Conservation (phyloP, 2,329 filamentous ascomycete species). For the Trichoderma semiorbis region DNA sequence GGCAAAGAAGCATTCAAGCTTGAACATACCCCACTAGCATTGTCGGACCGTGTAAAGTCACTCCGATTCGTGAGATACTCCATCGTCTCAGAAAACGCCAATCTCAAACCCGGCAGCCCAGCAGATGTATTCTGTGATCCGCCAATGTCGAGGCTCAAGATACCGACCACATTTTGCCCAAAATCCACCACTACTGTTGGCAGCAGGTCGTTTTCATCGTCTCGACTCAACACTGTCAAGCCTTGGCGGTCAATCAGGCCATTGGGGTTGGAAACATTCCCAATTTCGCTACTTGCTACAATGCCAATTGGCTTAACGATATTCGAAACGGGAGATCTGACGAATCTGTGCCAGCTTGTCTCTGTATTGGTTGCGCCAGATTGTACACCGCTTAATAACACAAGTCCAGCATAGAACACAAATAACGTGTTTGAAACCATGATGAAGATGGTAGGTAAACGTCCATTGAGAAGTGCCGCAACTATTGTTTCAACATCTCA, state of each 20-base stretch:
- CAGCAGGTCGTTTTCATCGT: background rate
- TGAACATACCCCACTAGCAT: slow-evolving; percentile 30
- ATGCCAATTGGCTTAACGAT: background rate
- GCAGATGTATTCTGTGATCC: slow-evolving; percentile 19
- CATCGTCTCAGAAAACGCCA: slow-evolving; percentile 49
- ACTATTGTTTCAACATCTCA: background rate
- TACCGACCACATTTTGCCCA: slow-evolving; percentile 45
- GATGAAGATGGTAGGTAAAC: background rate
- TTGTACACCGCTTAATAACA: background rate
- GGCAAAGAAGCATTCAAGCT: slow-evolving; percentile 30
- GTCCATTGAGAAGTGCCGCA: background rate
- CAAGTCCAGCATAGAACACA: background rate
- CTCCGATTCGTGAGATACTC: slow-evolving; percentile 42
- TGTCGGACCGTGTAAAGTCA: slow-evolving; percentile 47
- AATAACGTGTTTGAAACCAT: background rate
- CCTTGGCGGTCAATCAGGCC: background rate
- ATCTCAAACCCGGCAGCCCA: slow-evolving; percentile 39
- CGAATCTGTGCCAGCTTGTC: background rate
- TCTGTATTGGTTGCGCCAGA: background rate
- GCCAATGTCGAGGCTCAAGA: slow-evolving; percentile 35
- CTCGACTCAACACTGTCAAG: background rate
- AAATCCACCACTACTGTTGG: slow-evolving; percentile 46
- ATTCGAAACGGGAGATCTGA: background rate
- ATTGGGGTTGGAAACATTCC: slow-evolving; percentile 3
- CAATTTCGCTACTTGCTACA: background rate